Evolutionary conservation across 2,329 filamentous ascomycete species (phyloP).

Genomic region (Fusarium lyarnte): DNA sequence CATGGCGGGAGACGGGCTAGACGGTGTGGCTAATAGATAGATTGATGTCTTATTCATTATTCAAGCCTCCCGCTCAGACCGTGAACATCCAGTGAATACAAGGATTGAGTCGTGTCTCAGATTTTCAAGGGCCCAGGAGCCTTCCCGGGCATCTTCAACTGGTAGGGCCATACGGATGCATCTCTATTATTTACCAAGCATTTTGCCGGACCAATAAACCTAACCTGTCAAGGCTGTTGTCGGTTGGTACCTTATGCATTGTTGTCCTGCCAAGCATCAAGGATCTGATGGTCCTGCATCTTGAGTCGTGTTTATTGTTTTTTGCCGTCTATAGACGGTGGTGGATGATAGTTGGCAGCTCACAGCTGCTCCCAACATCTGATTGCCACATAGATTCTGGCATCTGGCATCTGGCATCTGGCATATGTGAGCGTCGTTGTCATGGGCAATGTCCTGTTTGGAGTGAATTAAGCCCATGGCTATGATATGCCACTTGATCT

Average conservation of each 20-base stretch:
- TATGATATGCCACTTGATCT: background rate
- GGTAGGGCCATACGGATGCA: slow-evolving; percentile 27
- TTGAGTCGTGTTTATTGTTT: slow-evolving; percentile 31
- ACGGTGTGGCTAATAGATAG: slow-evolving; percentile 20
- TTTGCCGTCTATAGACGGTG: background rate
- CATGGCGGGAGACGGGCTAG: slow-evolving; percentile 2
- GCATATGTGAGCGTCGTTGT: slow-evolving; percentile 11
- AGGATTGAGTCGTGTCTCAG: slow-evolving; percentile 26
- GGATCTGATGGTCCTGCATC: slow-evolving; percentile 14
- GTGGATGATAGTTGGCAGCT: slow-evolving; percentile 2
- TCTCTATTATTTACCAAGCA: slow-evolving; percentile 13
- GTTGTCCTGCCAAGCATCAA: slow-evolving; percentile 34
- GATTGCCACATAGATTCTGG: slow-evolving; percentile 21
- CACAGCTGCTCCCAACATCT: slow-evolving; percentile 12
- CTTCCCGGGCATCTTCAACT: slow-evolving; percentile 29
- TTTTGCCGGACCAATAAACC: slow-evolving; percentile 2
- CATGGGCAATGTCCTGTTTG: background rate
- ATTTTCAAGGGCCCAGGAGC: slow-evolving; percentile 14
- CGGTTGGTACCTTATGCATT: slow-evolving; percentile 18
- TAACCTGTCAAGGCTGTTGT: slow-evolving; percentile 1
- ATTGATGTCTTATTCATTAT: slow-evolving; percentile 6
- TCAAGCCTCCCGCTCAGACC: slow-evolving; percentile 26
- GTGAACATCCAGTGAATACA: slow-evolving; percentile 15
- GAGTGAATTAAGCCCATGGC: background rate
- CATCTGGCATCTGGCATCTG: slow-evolving; percentile 25